Percentiles rank a stretch among this genome's conserved stretches.
Conservation (phyloP, 2,329 filamentous ascomycete species). For the Colletotrichum sp. region DNA sequence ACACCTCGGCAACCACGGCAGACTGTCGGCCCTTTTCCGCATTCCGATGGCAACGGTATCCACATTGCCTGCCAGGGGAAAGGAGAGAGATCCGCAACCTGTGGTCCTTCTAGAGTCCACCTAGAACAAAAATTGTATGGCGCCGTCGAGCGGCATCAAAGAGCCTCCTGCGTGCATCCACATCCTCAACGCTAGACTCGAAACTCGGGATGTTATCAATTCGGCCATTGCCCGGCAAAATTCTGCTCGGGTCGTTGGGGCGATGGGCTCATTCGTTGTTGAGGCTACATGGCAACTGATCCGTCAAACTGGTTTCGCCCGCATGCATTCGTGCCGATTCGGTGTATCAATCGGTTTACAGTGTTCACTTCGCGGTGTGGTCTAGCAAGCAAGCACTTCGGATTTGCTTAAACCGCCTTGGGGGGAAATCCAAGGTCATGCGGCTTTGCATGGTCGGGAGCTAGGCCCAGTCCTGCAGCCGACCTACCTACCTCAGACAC, state of each 20-base stretch:
- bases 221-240: not conserved
- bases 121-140: not conserved
- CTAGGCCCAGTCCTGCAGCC: not conserved
- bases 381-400: not conserved
- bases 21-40: conserved; percentile 15
- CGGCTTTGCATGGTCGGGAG: not conserved
- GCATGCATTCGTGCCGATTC: not conserved
- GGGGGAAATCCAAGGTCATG: not conserved
- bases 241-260: not conserved
- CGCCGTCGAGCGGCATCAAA: not conserved
- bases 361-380: not conserved
- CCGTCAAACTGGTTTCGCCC: not conserved
- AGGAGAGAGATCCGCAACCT: not conserved
- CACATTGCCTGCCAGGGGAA: not conserved
- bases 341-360: not conserved
- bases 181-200: not conserved
- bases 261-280: not conserved
- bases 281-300: not conserved
- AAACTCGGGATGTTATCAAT: not conserved
- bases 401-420: not conserved
- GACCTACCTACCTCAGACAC: not conserved
- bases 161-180: not conserved
- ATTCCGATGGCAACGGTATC: not conserved
- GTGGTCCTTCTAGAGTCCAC: conserved; percentile 6
- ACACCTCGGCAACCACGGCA: not conserved